Percentiles rank a stretch among this genome's conserved stretches.
Conservation (phyloP, 331 rosid species). For the Phaseolus coccineus region DNA sequence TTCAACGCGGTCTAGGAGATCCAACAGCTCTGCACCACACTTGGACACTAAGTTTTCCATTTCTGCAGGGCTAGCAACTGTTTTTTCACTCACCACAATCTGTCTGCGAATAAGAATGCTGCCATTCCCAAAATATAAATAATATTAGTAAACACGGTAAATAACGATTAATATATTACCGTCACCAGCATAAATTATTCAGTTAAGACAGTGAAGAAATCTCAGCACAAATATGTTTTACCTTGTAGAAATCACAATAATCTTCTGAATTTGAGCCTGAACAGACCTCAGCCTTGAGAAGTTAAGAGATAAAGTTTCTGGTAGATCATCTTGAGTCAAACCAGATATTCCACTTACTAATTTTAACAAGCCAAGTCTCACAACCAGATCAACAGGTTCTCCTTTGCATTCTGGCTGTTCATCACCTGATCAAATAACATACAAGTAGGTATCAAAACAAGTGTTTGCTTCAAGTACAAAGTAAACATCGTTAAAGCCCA, state of each 20-base stretch:
- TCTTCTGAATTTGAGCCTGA: slow-evolving; percentile 90
- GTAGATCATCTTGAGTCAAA: slow-evolving; percentile 68
- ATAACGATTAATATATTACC: neutral
- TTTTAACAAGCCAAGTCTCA: slow-evolving; percentile 86
- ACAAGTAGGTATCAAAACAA: slow-evolving; percentile 13
- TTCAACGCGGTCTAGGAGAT: slow-evolving; percentile 60
- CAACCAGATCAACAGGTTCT: slow-evolving; percentile 70
- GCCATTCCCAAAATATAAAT: slow-evolving; percentile 46
- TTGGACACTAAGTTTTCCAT: slow-evolving; percentile 57
- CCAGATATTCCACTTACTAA: slow-evolving; percentile 74
- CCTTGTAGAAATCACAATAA: slow-evolving; percentile 78
- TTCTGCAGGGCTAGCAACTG: slow-evolving; percentile 53
- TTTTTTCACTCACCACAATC: slow-evolving; percentile 71
- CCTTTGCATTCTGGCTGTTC: slow-evolving; percentile 82
- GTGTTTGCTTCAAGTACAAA: neutral
- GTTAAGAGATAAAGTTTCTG: slow-evolving; percentile 80
- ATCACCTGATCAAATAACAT: slow-evolving; percentile 51
- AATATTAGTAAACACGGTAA: neutral
- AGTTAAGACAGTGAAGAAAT: neutral
- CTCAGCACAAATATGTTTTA: slow-evolving; percentile 36
- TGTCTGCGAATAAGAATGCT: slow-evolving; percentile 90
- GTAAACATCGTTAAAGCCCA: neutral
- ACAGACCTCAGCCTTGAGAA: slow-evolving; percentile 80
- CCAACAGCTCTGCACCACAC: slow-evolving; percentile 59
- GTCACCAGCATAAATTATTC: slow-evolving; percentile 5